Base-by-base conservation (phyloP, 179 eudicot species). In the Silene coronaria region DNA sequence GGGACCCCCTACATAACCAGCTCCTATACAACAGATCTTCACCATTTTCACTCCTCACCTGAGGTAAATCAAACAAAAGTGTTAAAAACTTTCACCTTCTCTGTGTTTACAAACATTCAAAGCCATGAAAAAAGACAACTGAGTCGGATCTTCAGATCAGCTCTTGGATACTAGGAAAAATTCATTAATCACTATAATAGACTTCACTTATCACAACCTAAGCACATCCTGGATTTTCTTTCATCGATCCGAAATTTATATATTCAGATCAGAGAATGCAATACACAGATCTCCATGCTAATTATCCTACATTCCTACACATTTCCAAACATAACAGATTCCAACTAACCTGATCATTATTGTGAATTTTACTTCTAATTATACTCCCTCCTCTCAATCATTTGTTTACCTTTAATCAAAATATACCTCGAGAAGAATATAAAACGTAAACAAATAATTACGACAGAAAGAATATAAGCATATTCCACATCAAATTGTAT, bases 11-110 rank as follows among this genome's bases (percentile, higher is more conserved):
- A 89, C 92, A 79, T 89, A 89, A 19, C 92, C 92, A 57, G 92
- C 92, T 21, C 92, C 92, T 67, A 89, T 89, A 69, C 90, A 89
- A 85, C 92, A 89, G 58, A 89, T 87, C 81, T 89, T 89, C 88
- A 89, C 82, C 85, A 82, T 82, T 75, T 78, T 82, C 64, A 14
- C 42, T 46, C 11, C 14, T 48, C 70, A 66, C 75, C 75, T 74
- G 32, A 38, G 46, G 28, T 8, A 23, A 62, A 42, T 42, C 22
- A 38, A 27, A 67, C 21, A 30, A 27, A 5, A 71, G 6, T 5
- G 0, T 17, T 57, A 27, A 70, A 36, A 75, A 45, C 28, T 38
- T 38, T 9, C 8, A 38, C 45, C 19, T n/a, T n/a, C 4, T 65
- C 0, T 6, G 57, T 0, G 55, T 21, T 1, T 45, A 7, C 16